Percentiles rank a stretch among this genome's conserved stretches.
Conservation (phyloP, 108 stramenopile species). For the Cyclostephanos tholiformis region DNA sequence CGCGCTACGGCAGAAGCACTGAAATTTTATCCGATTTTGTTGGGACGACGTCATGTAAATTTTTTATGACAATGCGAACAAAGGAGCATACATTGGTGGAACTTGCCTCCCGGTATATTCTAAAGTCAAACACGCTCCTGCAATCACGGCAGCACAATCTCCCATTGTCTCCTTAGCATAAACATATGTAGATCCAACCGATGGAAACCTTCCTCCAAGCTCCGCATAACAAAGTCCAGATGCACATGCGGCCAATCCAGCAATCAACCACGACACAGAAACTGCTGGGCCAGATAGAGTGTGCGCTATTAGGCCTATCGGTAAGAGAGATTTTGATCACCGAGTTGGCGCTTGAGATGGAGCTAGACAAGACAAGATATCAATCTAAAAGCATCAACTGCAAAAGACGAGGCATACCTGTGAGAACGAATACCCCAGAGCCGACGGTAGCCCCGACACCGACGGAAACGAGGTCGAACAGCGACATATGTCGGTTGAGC, state of each 20-base stretch:
- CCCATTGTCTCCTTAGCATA: constrained; percentile 55
- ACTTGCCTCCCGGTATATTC: constrained; percentile 39
- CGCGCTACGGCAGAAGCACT: constrained; percentile 70
- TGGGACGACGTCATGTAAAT: constrained; percentile 25
- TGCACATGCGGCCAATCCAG: constrained; percentile 60
- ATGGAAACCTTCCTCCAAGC: constrained; percentile 54
- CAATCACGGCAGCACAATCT: constrained; percentile 66
- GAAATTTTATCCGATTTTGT: background rate
- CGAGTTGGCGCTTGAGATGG: background rate
- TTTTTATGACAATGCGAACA: background rate
- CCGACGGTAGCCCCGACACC: constrained; percentile 57
- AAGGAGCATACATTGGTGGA: no score
- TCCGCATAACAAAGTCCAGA: constrained; percentile 75
- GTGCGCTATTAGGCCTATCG: constrained; percentile 56
- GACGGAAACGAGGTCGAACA: constrained; percentile 61
- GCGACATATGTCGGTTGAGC: constrained; percentile 41
- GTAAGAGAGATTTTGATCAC: background rate
- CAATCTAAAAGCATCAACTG: background rate
- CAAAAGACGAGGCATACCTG: background rate
- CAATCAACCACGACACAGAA: constrained; percentile 57
- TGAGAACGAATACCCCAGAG: constrained; percentile 58
- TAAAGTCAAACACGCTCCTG: constrained; percentile 67
- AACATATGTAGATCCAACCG: constrained; percentile 49
- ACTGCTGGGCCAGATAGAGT: constrained; percentile 61
- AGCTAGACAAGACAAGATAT: background rate